Base-by-base conservation (phyloP, 2,329 filamentous ascomycete species). In the Microsporum ferrugineum region DNA sequence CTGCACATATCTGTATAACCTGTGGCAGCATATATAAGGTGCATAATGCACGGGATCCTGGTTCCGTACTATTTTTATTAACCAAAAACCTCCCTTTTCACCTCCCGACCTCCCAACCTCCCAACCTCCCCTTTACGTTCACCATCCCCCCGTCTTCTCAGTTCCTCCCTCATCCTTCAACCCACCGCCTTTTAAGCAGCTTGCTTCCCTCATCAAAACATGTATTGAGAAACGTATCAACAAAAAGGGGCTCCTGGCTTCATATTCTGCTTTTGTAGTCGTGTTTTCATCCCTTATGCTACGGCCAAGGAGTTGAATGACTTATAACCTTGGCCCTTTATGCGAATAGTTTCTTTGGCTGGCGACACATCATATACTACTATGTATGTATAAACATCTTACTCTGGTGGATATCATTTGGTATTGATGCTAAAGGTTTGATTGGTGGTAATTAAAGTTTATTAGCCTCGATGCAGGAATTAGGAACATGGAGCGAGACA, bases 221-320 rank as follows among this genome's bases (percentile, higher is more conserved):
- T 53, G 49, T 53, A 53, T 27, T 53, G 49, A 53, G 49, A 53
- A 53, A 53, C 49, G 49, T 53, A 53, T 53, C 49, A 53, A 8
- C 49, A 53, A 53, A 53, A 53, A 53, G 31, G 29, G 49, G 49
- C 33, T 53, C 49, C 27, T 33, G 49, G 45, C 45, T n/a, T 31
- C 8, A 33, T 53, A 2, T 53, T 33, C 39, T 43, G 10, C 39
- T 43, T 17, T 43, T 14, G n/a, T 43, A 43, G 39, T 27, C 10
- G 5, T 33, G 27, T n/a, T 12, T 33, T 29, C 17, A n/a, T 5
- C 49, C 14, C 4, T 33, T 14, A 31, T n/a, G 49, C 31, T 53
- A 23, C 4, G 10, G 27, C 14, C 12, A 31, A 53, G 12, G 12
- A 33, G 14, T 17, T 1, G 4, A 53, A 34, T 53, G 0, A 27